Percentiles rank a stretch among this genome's conserved stretches.
These are phyloP conservation scores for Platismatia glauca DNA, from an alignment of 495 filamentous ascomycete species.

Conservation along the genomic window DNA sequence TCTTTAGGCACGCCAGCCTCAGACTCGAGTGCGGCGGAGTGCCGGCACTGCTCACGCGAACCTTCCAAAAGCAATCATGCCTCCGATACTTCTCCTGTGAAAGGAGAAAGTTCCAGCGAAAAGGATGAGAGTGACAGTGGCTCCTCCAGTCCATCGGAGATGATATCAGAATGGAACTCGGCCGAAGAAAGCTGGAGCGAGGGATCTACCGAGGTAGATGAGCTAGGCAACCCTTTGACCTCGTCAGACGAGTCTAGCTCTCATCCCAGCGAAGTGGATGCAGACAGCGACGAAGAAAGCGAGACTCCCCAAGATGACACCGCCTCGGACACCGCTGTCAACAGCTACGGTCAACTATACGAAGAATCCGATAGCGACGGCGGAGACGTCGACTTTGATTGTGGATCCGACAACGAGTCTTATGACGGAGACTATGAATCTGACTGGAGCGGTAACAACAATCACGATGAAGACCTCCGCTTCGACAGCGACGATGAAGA, in stretches of 20 bases:
- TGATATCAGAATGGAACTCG: constrained; percentile 10
- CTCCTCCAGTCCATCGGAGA: not conserved
- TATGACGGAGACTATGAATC: constrained; percentile 2
- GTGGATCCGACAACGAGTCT: not conserved
- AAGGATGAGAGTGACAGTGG: not conserved
- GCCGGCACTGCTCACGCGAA: not conserved
- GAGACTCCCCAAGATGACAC: not conserved
- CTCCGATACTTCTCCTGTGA: not conserved
- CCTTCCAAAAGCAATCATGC: not conserved
- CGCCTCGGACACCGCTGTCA: constrained; percentile 1
- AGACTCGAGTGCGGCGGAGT: not conserved
- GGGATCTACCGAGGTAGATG: constrained; percentile 8
- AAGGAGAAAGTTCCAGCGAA: not conserved
- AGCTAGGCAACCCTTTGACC: not conserved
- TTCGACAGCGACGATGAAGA: not conserved
- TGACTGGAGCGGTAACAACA: not conserved
- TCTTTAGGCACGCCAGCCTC: not conserved
- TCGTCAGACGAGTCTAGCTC: constrained; percentile 2
- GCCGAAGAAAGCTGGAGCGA: constrained; percentile 16
- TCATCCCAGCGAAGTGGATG: not conserved
- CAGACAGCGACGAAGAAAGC: not conserved
- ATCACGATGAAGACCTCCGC: not conserved
- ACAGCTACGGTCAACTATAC: not conserved
- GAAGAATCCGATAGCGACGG: constrained; percentile 4
- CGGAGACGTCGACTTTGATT: not conserved